Evolutionary conservation across 2,329 filamentous ascomycete genomes (phyloP), one percentile per base, ranked within the genome.

Genomic region (Lachnellula occidentalis): DNA sequence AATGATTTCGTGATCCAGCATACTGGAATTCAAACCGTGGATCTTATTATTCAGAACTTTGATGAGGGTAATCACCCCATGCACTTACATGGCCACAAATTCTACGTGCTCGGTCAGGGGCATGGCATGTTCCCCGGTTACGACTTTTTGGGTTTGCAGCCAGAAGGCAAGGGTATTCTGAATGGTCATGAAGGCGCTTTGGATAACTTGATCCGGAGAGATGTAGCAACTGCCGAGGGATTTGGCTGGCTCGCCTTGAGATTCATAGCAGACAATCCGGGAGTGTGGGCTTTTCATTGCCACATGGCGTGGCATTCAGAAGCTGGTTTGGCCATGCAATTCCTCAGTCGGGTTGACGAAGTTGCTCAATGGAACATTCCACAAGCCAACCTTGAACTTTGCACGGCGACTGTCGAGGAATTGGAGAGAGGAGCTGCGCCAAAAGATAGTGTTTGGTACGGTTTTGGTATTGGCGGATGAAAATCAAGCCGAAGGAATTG

Each of bases 21-120:
- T 58, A 80, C 79, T 53, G 75, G 65, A 19, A 61, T 73, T 27
- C 70, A 85, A 56, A 76, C 89, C n/a, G 80, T 92, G 27, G 83
- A 92, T 66, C 78, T 92, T 49, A 72, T 90, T 17, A 73, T 92
- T n/a, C 89, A 91, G 74, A 92, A 91, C 66, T 76, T 82, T 45
- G 88, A 92, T 62, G 68, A 77, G 56, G 74, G 88, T 42, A 84
- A 82, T 8, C 87, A 91, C 64, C 90, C 84, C 0, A 85, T 86
- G 73, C 84, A 88, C 69, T 71, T 95, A 1, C 91, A 94, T 72
- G 88, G 88, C 0, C 87, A 90, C 68, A 75, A 80, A 61, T 90
- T 91, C 72, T 87, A 89, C 69, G 73, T 82, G 17, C 54, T 69
- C 2, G 67, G 66, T 4, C 66, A 68, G 58, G 90, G 90, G 64